Evolutionary conservation across 805 yeast species (phyloP), one percentile per base, ranked within the genome.

Genomic region (Yamadazyma insecticola): DNA sequence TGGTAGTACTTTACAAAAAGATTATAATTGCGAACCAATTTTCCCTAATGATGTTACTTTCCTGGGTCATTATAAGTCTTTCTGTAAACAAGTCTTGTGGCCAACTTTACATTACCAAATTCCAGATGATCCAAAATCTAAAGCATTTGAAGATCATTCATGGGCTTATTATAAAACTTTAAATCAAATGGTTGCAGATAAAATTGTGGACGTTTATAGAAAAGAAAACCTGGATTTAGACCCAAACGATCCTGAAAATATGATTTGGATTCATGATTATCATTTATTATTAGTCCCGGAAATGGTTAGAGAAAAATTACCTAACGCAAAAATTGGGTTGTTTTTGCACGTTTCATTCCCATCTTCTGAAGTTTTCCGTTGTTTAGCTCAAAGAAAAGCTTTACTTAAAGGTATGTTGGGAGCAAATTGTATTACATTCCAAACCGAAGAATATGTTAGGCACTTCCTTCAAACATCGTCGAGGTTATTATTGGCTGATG

Each of bases 281-380:
- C 97, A 92, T 58, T 65, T 90, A 39, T 68, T 92, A 61, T 62
- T 90, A 25, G 86, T 89, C 2, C 97, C 97, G 0, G 70, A 69
- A 33, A 80, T 90, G 90, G 72, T 90, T 4, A 72, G 96, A 38
- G 68, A 76, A 36, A 60, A 69, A 41, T 53, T 88, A 14, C 96
- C 97, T 4, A 55, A 76, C 35, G 97, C 95, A 2, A 77, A 81
- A 40, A 88, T 92, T 44, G 97, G 96, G 0, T 83, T 89, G 45
- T 92, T 88, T 57, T 64, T 92, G 35, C 98, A 92, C 50, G 85
- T 90, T 10, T 83, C 97, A 1, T 90, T 90, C 63, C 98, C 98
- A 6, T 84, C 96, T 3, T 78, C 90, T 35, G 98, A 90, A 55
- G 96, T 90, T 3, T 92, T 89, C 60, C 71, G 97, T 42, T 89